Conservation (phyloP, 257 asterid genomes). For the Paulownia fortunei region DNA sequence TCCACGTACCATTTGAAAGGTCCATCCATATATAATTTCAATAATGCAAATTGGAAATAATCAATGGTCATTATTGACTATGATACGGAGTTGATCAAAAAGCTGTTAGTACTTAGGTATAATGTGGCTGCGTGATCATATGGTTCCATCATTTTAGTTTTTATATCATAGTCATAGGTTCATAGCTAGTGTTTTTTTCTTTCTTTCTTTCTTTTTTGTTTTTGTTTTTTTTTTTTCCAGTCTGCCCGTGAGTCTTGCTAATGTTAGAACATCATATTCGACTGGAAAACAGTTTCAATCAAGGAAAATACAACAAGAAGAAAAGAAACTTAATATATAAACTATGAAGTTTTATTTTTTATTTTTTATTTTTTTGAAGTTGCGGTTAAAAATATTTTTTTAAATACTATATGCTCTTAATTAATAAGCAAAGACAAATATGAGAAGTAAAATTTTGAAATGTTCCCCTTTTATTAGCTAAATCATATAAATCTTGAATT, state of each 20-base stretch:
- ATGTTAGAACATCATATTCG: neutral
- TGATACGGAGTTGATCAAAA: neutral
- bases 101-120: neutral
- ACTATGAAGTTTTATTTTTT: too few species aligned
- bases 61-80: slow-evolving; percentile 38
- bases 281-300: neutral
- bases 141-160: neutral
- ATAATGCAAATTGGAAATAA: slow-evolving; percentile 4
- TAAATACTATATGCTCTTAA: too few species aligned
- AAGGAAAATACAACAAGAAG: neutral
- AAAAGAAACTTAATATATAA: too few species aligned
- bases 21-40: slow-evolving; percentile 23
- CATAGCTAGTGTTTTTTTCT: neutral
- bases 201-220: too few species aligned
- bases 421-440: too few species aligned
- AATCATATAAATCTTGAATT: neutral
- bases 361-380: too few species aligned
- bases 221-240: too few species aligned
- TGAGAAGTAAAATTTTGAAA: too few species aligned
- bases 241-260: neutral
- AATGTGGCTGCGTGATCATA: neutral
- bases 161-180: neutral
- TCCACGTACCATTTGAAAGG: slow-evolving; percentile 34
- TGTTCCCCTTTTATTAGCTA: neutral
- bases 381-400: too few species aligned